A percentile compares a stretch with the other conserved stretches of the same genome.
These are phyloP conservation scores for Wallacemonas sp. DNA, from an alignment of 208 protist genomes.

Conservation along the genomic window DNA sequence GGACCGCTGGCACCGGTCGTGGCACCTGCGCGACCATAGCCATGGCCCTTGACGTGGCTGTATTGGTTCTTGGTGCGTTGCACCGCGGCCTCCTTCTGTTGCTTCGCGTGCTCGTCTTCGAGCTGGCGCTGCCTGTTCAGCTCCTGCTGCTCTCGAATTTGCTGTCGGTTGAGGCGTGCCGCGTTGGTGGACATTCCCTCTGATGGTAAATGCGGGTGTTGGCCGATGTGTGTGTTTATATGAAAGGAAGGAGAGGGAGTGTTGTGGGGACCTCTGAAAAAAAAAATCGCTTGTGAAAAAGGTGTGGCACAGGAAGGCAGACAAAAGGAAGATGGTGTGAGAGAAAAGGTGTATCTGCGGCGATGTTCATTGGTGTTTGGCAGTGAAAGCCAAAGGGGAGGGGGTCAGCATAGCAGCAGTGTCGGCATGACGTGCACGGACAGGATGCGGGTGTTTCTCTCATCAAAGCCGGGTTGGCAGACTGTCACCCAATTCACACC, in stretches of 20 bases:
- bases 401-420: too few species aligned
- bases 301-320: constrained; percentile 1
- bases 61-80: constrained; percentile 60
- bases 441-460: too few species aligned
- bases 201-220: too few species aligned
- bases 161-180: constrained; percentile 66
- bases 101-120: constrained; percentile 45
- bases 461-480: too few species aligned
- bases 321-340: neutral
- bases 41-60: constrained; percentile 59
- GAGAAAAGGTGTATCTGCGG: neutral
- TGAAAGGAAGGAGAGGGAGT: neutral
- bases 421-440: too few species aligned
- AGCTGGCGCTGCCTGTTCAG: constrained; percentile 66
- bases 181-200: constrained; percentile 54
- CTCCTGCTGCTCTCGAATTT: constrained; percentile 86
- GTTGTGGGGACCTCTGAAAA: neutral
- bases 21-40: constrained; percentile 42
- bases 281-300: neutral
- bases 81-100: constrained; percentile 30
- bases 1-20: neutral
- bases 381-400: neutral
- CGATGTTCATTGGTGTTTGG: neutral
- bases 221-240: too few species aligned
- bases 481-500: too few species aligned